These are phyloP conservation scores for Yamadazyma oceani DNA, from an alignment of 1,139 yeast genomes.

Conservation along the genomic window DNA sequence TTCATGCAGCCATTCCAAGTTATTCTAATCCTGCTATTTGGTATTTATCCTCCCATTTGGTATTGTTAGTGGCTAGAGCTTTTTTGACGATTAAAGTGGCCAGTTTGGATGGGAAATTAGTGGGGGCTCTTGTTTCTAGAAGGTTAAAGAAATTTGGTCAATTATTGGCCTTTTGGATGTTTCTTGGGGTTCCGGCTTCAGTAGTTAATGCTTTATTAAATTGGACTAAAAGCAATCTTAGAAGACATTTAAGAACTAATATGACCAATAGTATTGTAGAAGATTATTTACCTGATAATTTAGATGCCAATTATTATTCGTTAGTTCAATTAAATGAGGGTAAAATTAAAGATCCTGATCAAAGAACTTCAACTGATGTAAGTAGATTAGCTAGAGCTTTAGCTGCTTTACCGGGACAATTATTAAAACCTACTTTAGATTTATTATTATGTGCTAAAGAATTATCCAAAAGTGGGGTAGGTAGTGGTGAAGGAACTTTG, in stretches of 20 bases:
- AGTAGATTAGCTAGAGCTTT: conserved; percentile 71
- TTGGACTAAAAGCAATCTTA: conserved; percentile 69
- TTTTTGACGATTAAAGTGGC: conserved; percentile 81
- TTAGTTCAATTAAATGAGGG: conserved; percentile 57
- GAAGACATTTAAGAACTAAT: conserved; percentile 64
- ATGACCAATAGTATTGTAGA: conserved; percentile 65
- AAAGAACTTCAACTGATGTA: conserved; percentile 77
- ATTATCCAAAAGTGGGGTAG: conserved; percentile 71
- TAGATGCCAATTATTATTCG: conserved; percentile 47
- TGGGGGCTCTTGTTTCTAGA: conserved; percentile 78
- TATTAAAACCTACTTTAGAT: conserved; percentile 83
- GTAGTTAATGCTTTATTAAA: conserved; percentile 71
- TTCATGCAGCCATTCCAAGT: conserved; percentile 42
- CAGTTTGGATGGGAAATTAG: conserved; percentile 80
- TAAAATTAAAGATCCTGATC: conserved; percentile 73
- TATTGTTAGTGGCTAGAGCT: conserved; percentile 67
- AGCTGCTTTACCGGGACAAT: conserved; percentile 79
- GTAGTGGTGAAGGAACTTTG: conserved; percentile 82
- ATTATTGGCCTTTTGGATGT: conserved; percentile 75
- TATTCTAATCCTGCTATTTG: conserved; percentile 33
- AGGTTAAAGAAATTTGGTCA: conserved; percentile 63
- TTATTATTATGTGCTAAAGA: conserved; percentile 80
- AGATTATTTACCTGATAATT: conserved; percentile 64
- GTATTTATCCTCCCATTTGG: conserved; percentile 55
- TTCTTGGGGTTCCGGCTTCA: conserved; percentile 85